phyloP scores from a whole-genome alignment of 345 rosid species.

The Eucalyptus coolabah region DNA sequence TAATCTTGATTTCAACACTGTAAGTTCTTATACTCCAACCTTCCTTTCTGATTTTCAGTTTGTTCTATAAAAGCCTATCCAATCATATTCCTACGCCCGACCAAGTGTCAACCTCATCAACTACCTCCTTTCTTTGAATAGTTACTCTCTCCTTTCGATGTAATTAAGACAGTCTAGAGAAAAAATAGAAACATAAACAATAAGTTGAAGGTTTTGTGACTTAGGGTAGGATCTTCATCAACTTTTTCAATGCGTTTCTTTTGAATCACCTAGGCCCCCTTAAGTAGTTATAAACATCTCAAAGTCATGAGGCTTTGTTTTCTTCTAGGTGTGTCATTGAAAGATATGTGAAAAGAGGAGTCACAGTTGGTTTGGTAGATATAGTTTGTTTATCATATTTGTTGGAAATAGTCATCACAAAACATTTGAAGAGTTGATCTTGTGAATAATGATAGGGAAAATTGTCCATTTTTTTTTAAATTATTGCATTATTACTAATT shows the following conservation, averaged over 20 bases:
- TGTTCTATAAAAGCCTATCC: neutral
- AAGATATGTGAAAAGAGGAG: neutral
- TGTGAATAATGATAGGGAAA: neutral
- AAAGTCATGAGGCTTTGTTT: neutral
- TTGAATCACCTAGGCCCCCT: neutral
- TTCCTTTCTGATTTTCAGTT: neutral
- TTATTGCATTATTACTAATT: no score
- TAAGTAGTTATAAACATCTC: neutral
- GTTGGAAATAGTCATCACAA: neutral
- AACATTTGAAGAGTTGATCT: neutral
- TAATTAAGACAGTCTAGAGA: neutral
- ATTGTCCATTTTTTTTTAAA: no score
- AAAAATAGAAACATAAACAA: neutral
- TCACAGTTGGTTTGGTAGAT: neutral
- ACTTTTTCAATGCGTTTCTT: neutral
- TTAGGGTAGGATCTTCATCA: neutral
- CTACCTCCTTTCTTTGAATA: neutral
- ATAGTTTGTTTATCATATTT: no score
- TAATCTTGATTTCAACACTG: neutral
- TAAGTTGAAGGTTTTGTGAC: neutral
- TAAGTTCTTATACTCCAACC: neutral
- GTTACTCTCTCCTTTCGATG: neutral
- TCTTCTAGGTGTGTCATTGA: neutral
- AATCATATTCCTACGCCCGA: neutral
- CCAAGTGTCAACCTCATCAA: neutral